A percentile compares a stretch with the other conserved stretches of the same genome.
Evolutionary conservation across 1,284 basidiomycete species (phyloP).

Genomic region (Anthracocystis walkeri): DNA sequence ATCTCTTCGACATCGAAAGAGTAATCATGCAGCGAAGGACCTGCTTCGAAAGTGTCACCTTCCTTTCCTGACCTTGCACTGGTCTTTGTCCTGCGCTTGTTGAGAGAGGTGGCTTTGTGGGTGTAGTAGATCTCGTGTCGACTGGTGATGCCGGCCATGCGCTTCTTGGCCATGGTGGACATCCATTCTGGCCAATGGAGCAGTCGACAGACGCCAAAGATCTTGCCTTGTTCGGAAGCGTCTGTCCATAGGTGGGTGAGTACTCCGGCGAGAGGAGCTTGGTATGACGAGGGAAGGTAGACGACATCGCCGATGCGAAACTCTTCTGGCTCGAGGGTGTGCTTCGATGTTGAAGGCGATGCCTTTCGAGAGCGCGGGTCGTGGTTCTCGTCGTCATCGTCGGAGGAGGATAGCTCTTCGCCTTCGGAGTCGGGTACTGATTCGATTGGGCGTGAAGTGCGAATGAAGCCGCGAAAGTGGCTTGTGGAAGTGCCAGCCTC

Average conservation of each 20-base stretch:
- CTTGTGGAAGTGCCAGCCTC: conserved; percentile 30
- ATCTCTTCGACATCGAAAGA: conserved; percentile 53
- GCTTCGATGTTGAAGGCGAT: conserved; percentile 26
- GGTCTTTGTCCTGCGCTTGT: conserved; percentile 44
- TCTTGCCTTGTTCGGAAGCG: conserved; percentile 38
- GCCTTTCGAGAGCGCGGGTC: conserved; percentile 20
- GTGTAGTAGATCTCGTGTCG: conserved; percentile 60
- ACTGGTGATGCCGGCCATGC: conserved; percentile 47
- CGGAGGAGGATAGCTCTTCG: conserved; percentile 32
- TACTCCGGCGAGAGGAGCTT: conserved; percentile 46
- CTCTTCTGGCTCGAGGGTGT: conserved; percentile 28
- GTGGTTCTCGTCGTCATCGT: conserved; percentile 30
- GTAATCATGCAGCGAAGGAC: conserved; percentile 48
- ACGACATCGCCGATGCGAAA: conserved; percentile 51
- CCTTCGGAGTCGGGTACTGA: conserved; percentile 34
- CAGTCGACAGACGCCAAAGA: conserved; percentile 51
- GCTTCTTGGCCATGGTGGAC: conserved; percentile 52
- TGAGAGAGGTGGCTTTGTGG: conserved; percentile 45
- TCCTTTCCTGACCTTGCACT: conserved; percentile 33
- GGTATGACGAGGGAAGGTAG: conserved; percentile 52
- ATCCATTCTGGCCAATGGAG: conserved; percentile 58
- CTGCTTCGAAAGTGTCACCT: conserved; percentile 48
- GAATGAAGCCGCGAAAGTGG: conserved; percentile 43
- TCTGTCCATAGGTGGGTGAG: conserved; percentile 53
- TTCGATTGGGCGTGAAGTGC: conserved; percentile 21